Evolutionary conservation across 345 rosid species (phyloP).

Genomic region (Bruguiera gymnorhiza): DNA sequence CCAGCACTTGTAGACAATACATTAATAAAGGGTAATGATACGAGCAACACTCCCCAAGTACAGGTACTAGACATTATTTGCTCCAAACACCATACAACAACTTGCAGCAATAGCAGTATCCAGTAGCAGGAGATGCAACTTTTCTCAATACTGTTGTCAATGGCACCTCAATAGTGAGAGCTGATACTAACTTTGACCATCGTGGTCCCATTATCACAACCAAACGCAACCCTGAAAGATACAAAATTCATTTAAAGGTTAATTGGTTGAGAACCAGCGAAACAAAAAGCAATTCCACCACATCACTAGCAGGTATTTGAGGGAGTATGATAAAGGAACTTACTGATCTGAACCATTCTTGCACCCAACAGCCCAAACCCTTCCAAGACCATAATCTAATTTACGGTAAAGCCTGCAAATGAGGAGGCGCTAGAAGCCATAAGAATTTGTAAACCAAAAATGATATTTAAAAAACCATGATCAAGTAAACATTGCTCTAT

Average conservation of each 20-base stretch:
- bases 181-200: constrained; percentile 4
- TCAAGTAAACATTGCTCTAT: neutral
- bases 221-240: constrained; percentile 17
- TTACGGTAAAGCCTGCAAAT: constrained; percentile 17
- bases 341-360: constrained; percentile 16
- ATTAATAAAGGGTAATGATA: too few relatives aligned
- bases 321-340: constrained; percentile 3
- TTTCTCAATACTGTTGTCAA: too few relatives aligned
- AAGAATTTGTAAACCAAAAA: neutral
- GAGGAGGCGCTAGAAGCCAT: neutral
- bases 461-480: neutral
- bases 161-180: neutral
- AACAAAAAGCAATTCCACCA: neutral
- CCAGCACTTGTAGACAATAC: too few relatives aligned
- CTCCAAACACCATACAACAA: too few relatives aligned
- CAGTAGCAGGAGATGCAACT: too few relatives aligned
- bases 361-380: constrained; percentile 31
- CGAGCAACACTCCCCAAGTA: too few relatives aligned
- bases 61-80: too few relatives aligned
- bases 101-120: too few relatives aligned
- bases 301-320: neutral
- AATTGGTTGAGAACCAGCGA: neutral
- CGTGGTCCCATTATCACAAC: constrained; percentile 19
- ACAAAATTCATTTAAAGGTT: neutral
- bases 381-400: constrained; percentile 20